Conservation (phyloP, 108 stramenopile species). For the Skeletonema marinoi region DNA sequence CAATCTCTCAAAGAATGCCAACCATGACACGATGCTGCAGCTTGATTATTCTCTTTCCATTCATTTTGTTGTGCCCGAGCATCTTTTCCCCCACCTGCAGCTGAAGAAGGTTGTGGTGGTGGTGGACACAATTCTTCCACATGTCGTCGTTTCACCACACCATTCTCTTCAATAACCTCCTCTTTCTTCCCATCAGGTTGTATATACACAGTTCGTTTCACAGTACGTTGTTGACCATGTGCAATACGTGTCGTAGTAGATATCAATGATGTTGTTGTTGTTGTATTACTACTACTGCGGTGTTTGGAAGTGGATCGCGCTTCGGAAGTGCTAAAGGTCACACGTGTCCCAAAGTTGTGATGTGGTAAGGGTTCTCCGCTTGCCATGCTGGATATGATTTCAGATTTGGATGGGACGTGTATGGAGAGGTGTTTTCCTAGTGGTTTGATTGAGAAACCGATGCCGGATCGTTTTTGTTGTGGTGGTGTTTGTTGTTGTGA, state of each 20-base stretch:
- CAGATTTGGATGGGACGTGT: slow-evolving; percentile 35
- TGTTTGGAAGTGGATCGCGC: background rate
- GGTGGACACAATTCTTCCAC: slow-evolving; percentile 14
- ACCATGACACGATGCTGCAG: background rate
- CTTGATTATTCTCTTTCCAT: background rate
- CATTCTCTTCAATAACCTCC: slow-evolving; percentile 39
- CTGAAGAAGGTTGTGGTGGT: background rate
- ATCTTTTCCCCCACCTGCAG: background rate
- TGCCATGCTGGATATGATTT: slow-evolving; percentile 26
- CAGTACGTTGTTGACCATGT: slow-evolving; percentile 29
- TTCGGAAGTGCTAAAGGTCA: slow-evolving; percentile 25
- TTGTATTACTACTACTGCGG: too few relatives aligned
- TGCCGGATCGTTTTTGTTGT: slow-evolving; percentile 13
- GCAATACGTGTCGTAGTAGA: slow-evolving; percentile 42
- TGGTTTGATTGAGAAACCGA: slow-evolving; percentile 33
- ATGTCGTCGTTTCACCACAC: slow-evolving; percentile 29
- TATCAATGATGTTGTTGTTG: slow-evolving; percentile 10
- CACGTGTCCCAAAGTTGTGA: slow-evolving; percentile 32
- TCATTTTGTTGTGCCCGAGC: background rate
- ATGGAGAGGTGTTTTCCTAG: slow-evolving; percentile 34
- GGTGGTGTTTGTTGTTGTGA: background rate
- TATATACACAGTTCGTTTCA: slow-evolving; percentile 30
- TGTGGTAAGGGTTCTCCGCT: slow-evolving; percentile 9
- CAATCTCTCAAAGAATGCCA: background rate
- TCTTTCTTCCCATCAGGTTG: slow-evolving; percentile 40